Evolutionary conservation across 257 asterid species (phyloP).

Genomic region (Lavandula angustifolia): DNA sequence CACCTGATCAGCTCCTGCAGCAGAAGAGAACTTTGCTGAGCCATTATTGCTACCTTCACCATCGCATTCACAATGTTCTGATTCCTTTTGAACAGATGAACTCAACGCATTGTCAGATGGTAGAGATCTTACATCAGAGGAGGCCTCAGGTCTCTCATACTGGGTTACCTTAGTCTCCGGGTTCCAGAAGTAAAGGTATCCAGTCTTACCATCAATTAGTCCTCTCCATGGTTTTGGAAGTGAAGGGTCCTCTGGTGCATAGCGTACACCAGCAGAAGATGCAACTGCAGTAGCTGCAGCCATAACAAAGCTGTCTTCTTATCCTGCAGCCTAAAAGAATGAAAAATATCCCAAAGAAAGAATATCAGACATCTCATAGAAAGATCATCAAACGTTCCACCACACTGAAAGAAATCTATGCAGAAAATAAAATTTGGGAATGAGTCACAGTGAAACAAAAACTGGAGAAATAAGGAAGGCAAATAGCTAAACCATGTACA

Average conservation of each 20-base stretch:
- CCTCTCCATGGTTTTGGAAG: conserved; percentile 96
- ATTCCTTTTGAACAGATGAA: conserved; percentile 51
- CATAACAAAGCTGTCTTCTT: conserved; percentile 47
- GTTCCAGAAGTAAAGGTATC: conserved; percentile 85
- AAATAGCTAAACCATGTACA: conserved; percentile 1
- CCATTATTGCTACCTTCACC: conserved; percentile 48
- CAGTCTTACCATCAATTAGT: conserved; percentile 75
- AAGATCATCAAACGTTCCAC: not conserved
- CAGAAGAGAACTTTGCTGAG: conserved; percentile 42
- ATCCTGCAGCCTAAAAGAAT: conserved; percentile 28
- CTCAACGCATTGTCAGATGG: conserved; percentile 39
- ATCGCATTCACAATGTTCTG: conserved; percentile 30
- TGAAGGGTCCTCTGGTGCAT: conserved; percentile 96
- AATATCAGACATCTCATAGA: not conserved
- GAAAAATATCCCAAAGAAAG: not conserved
- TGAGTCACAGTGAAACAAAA: not conserved
- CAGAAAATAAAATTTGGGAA: not conserved
- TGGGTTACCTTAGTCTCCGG: conserved; percentile 90
- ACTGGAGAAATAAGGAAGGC: not conserved
- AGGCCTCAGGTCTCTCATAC: conserved; percentile 67
- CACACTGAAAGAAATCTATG: not conserved
- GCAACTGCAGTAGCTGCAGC: conserved; percentile 56
- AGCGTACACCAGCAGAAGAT: conserved; percentile 49
- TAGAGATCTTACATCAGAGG: conserved; percentile 40
- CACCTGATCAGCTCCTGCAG: conserved; percentile 53